phyloP scores from a whole-genome alignment of 1,284 basidiomycete species.

The Ustilago bromivora region DNA sequence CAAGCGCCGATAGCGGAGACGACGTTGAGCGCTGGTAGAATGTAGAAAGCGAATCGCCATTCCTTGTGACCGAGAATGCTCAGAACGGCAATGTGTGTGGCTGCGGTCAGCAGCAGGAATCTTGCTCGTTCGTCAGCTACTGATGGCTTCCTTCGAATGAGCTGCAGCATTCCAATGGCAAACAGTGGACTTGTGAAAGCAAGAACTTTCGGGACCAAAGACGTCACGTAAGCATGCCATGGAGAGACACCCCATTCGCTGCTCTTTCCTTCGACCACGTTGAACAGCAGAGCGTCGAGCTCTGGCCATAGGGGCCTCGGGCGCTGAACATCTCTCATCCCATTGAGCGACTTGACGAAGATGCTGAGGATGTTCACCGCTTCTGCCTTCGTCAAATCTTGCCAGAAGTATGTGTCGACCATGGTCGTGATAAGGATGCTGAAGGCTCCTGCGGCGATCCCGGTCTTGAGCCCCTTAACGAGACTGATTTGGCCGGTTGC shows the following conservation, averaged over 20 bases:
- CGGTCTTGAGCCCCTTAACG: constrained; percentile 23
- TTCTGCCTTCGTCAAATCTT: constrained; percentile 37
- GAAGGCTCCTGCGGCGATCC: constrained; percentile 16
- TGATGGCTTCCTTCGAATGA: neutral
- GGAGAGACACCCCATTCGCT: constrained; percentile 91
- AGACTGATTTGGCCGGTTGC: constrained; percentile 24
- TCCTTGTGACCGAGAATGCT: constrained; percentile 81
- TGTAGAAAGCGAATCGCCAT: constrained; percentile 94
- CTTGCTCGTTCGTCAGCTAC: constrained; percentile 11
- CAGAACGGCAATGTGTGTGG: constrained; percentile 77
- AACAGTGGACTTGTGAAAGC: constrained; percentile 76
- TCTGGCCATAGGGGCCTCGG: constrained; percentile 82
- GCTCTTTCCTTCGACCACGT: constrained; percentile 86
- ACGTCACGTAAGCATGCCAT: constrained; percentile 78
- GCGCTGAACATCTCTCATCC: no score
- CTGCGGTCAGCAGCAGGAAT: constrained; percentile 57
- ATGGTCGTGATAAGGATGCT: constrained; percentile 64
- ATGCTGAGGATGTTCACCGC: neutral
- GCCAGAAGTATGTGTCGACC: constrained; percentile 91
- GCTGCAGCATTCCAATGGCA: constrained; percentile 72
- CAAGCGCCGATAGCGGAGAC: constrained; percentile 78
- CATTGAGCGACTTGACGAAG: neutral
- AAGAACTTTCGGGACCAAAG: constrained; percentile 83
- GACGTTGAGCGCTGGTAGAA: constrained; percentile 84
- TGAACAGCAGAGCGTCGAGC: constrained; percentile 82